Conservation (phyloP, 441 rosid species). For the Lepidium campestre region DNA sequence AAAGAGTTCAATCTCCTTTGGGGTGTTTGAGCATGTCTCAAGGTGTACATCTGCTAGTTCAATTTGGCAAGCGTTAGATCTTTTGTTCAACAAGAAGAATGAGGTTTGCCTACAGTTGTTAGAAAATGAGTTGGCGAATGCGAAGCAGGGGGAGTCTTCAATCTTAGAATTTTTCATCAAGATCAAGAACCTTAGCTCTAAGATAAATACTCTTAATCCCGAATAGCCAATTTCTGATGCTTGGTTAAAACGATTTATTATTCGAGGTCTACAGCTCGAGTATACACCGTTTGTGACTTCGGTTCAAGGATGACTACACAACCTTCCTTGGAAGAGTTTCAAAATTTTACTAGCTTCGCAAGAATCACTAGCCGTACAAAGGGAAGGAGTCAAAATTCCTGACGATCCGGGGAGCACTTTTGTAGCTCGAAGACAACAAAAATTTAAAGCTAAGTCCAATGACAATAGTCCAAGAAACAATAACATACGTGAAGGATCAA, state of each 20-base stretch:
- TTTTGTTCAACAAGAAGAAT: not conserved
- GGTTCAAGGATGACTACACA: constrained; percentile 11
- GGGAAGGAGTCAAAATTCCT: not conserved
- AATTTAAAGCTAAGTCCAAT: not conserved
- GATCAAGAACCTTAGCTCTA: not conserved
- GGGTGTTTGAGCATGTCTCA: not conserved
- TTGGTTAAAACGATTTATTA: not conserved
- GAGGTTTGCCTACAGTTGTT: not conserved
- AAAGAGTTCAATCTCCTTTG: not conserved
- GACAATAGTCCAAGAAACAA: not conserved
- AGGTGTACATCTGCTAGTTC: not conserved
- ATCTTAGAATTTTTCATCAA: not conserved
- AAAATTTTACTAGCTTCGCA: not conserved
- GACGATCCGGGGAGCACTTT: not conserved
- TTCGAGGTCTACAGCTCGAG: constrained; percentile 8
- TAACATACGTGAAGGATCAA: not conserved
- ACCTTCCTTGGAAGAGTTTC: constrained; percentile 7
- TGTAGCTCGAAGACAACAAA: not conserved
- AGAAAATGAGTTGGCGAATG: not conserved
- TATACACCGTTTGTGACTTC: constrained; percentile 4
- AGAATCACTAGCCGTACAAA: not conserved
- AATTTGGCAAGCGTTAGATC: not conserved
- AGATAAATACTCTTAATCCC: not conserved
- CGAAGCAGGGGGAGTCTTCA: not conserved
- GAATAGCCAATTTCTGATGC: not conserved